phyloP scores from a whole-genome alignment of 352 stramenopile genomes.

The Phytophthora capsici region DNA sequence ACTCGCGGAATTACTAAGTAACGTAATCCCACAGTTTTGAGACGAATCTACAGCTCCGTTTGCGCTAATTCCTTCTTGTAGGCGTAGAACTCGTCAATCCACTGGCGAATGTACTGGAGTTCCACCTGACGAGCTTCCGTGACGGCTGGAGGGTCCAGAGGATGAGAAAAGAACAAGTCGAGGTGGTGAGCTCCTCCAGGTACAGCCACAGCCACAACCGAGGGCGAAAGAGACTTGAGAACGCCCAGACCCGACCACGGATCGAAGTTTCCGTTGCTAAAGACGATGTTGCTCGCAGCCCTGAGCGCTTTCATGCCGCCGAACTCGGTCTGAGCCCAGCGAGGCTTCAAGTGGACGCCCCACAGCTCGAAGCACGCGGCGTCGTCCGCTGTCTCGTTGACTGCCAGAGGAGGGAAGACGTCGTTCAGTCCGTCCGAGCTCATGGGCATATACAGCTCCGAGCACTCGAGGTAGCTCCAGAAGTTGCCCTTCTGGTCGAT shows the following conservation, averaged over 20 bases:
- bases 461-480: slow-evolving; percentile 58
- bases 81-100: slow-evolving; percentile 58
- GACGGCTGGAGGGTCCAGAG: slow-evolving; percentile 49
- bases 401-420: slow-evolving; percentile 34
- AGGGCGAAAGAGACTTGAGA: slow-evolving; percentile 41
- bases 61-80: slow-evolving; percentile 28
- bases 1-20: slow-evolving; percentile 35
- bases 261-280: slow-evolving; percentile 71
- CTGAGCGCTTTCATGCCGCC: slow-evolving; percentile 56
- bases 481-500: slow-evolving; percentile 49
- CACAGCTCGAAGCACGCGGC: slow-evolving; percentile 43
- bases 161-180: slow-evolving; percentile 66
- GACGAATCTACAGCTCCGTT: slow-evolving; percentile 4
- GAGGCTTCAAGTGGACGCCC: slow-evolving; percentile 53
- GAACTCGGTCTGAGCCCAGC: slow-evolving; percentile 54
- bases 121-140: slow-evolving; percentile 45
- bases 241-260: slow-evolving; percentile 66
- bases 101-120: slow-evolving; percentile 52
- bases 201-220: slow-evolving; percentile 48
- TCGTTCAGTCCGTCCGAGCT: slow-evolving; percentile 47
- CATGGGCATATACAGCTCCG: slow-evolving; percentile 58
- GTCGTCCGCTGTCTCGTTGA: slow-evolving; percentile 41
- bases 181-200: slow-evolving; percentile 57
- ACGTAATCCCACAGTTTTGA: slow-evolving; percentile 38
- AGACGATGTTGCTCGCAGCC: slow-evolving; percentile 67